Percentiles rank a stretch among this genome's conserved stretches.
Evolutionary conservation across 2,329 filamentous ascomycete species (phyloP).

Genomic region (Macrophomina phaseolina): DNA sequence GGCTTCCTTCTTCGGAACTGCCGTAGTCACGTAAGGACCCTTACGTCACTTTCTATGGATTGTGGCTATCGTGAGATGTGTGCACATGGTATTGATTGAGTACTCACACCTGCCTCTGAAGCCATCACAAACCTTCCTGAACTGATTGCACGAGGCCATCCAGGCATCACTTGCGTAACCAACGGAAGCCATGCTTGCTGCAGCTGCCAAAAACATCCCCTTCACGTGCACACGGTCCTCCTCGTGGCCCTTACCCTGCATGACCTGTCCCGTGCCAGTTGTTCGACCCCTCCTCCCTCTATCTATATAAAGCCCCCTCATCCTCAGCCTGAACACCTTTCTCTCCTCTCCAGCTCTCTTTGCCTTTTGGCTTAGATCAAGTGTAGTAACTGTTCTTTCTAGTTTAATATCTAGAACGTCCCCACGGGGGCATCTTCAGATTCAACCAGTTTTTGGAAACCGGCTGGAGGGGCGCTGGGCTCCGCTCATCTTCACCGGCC

Average conservation of each 20-base stretch:
- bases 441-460: constrained; percentile 10
- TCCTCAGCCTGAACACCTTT: not conserved
- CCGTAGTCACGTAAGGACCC: too few species aligned
- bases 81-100: not conserved
- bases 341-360: constrained; percentile 16
- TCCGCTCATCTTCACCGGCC: not conserved
- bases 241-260: not conserved
- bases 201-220: too few species aligned
- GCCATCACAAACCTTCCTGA: too few species aligned
- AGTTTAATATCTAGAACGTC: constrained; percentile 15
- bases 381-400: constrained; percentile 20
- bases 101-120: not conserved
- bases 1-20: too few species aligned
- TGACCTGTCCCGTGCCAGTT: not conserved
- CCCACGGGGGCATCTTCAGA: constrained; percentile 10
- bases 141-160: too few species aligned
- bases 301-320: not conserved
- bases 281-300: not conserved
- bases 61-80: not conserved
- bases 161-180: too few species aligned
- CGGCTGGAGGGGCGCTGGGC: not conserved
- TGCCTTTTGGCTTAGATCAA: constrained; percentile 23
- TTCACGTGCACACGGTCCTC: too few species aligned
- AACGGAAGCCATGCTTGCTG: too few species aligned
- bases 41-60: too few species aligned